Evolutionary conservation across 176 grass and related monocot genomes (phyloP).

Genomic region (Hyparrhenia diplandra): DNA sequence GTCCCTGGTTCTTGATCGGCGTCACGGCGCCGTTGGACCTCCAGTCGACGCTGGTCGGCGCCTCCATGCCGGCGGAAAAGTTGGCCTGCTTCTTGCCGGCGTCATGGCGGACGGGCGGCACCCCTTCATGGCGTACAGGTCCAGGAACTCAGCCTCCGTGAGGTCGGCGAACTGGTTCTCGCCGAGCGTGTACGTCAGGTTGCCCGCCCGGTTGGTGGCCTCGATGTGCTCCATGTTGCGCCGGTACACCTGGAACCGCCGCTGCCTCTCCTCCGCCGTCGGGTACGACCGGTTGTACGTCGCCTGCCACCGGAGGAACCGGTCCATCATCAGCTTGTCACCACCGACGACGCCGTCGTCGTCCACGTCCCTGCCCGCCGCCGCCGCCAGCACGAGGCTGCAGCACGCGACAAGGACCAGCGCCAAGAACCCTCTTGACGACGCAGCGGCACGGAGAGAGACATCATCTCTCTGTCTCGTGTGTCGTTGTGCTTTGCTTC

Average conservation of each 20-base stretch:
- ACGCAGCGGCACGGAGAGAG: neutral
- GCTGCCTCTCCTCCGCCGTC: constrained; percentile 17
- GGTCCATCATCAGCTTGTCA: constrained; percentile 31
- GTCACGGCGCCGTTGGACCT: constrained; percentile 25
- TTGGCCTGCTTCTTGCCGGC: neutral
- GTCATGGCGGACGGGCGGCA: neutral
- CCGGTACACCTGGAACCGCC: constrained; percentile 47
- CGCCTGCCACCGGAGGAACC: constrained; percentile 31
- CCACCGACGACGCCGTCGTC: too few relatives aligned
- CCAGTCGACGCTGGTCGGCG: constrained; percentile 31
- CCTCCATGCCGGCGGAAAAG: neutral
- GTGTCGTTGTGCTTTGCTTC: neutral
- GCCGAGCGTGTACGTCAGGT: constrained; percentile 34
- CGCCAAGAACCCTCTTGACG: neutral
- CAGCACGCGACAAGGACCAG: neutral
- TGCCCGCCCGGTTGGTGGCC: constrained; percentile 7
- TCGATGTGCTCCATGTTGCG: constrained; percentile 42
- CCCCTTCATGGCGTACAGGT: constrained; percentile 9
- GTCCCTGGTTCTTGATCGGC: constrained; percentile 22
- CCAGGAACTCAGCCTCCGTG: constrained; percentile 44
- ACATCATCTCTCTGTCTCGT: neutral
- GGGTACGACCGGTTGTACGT: constrained; percentile 24
- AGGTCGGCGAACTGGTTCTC: constrained; percentile 66
- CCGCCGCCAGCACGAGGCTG: neutral
- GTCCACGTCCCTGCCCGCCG: neutral